phyloP scores from a whole-genome alignment of 2,329 filamentous ascomycete species.

The Pezicula radicicola region DNA sequence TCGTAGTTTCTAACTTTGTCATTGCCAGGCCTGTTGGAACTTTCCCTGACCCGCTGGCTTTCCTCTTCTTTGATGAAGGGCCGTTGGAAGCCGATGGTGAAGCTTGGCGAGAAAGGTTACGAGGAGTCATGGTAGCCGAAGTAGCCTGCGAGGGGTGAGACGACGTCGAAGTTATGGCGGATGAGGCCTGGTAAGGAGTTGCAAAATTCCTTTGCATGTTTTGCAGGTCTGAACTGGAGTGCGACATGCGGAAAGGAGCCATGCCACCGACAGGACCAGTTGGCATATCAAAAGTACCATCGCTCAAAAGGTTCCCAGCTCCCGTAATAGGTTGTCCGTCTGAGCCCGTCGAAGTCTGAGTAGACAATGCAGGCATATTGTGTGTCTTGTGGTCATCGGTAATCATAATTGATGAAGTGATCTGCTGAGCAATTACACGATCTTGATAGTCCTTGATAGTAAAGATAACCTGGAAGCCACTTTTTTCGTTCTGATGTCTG shows the following conservation, averaged over 20 bases:
- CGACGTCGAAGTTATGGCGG: slow-evolving; percentile 17
- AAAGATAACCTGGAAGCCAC: slow-evolving; percentile 90
- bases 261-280: slow-evolving; percentile 27
- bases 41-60: slow-evolving; percentile 67
- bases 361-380: slow-evolving; percentile 34
- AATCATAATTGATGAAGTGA: slow-evolving; percentile 90
- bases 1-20: slow-evolving; percentile 70
- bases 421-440: slow-evolving; percentile 76
- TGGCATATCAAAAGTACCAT: slow-evolving; percentile 23
- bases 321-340: slow-evolving; percentile 35
- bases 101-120: slow-evolving; percentile 67
- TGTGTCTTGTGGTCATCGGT: slow-evolving; percentile 97
- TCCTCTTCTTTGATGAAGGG: slow-evolving; percentile 76
- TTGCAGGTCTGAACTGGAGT: slow-evolving; percentile 62
- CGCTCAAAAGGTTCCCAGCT: slow-evolving; percentile 36
- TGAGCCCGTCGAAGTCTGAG: slow-evolving; percentile 24
- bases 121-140: slow-evolving; percentile 50
- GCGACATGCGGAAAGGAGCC: slow-evolving; percentile 51
- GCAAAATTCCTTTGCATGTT: slow-evolving; percentile 49
- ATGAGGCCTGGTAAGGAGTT: slow-evolving; percentile 29
- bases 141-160: slow-evolving; percentile 33
- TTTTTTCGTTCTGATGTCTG: slow-evolving; percentile 89
- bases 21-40: slow-evolving; percentile 74
- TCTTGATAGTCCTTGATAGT: slow-evolving; percentile 82
- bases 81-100: slow-evolving; percentile 66